Base-by-base conservation (phyloP, 495 filamentous ascomycete species). In the Xylaria telfairii region DNA sequence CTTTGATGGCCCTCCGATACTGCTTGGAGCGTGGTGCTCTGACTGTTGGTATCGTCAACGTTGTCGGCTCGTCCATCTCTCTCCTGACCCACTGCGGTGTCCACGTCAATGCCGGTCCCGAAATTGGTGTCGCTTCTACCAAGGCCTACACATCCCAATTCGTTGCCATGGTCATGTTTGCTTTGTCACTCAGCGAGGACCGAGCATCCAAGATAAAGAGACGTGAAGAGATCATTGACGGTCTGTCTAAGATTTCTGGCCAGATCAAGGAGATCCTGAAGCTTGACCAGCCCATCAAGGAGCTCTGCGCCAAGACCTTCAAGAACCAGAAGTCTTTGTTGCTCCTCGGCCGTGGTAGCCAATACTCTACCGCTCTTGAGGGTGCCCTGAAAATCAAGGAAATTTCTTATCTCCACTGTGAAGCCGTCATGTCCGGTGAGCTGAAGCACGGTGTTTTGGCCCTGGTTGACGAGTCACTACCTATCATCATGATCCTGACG, bases 331-430 rank as follows among this genome's bases (percentile, higher is more conserved):
- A 98, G 89, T 95, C 92, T 74, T 80, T 99, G 78, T 87, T 99
- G 66, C 90, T 99, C 46, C 86, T 99, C 62, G 96, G 96, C 60
- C 92, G 96, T 82, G 96, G 96, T 71, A 93, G 93, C 76, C 96
- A 99, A 81, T 97, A 94, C 82, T 95, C 96, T 61, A 99, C 96
- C 74, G 96, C 96, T 24, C 90, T 99, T 51, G 96, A 99, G 85
- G 96, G 96, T 89, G 96, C 96, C 59, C 87, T 99, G 44, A 99
- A 99, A 86, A 99, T 99, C 79, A 99, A 99, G 88, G 96, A 99
- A 84, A 99, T 99, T 74, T 98, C 96, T 56, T 99, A 99, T 81
- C 92, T 99, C 62, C 96, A 99, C 81, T 99, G 96, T 81, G 96
- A 99, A 85, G 96, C 96, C 77, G 96, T 99, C 82, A 99, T 99